Evolutionary conservation across 2,329 filamentous ascomycete species (phyloP).

Genomic region (Stachybotrys chlorohalonatus): DNA sequence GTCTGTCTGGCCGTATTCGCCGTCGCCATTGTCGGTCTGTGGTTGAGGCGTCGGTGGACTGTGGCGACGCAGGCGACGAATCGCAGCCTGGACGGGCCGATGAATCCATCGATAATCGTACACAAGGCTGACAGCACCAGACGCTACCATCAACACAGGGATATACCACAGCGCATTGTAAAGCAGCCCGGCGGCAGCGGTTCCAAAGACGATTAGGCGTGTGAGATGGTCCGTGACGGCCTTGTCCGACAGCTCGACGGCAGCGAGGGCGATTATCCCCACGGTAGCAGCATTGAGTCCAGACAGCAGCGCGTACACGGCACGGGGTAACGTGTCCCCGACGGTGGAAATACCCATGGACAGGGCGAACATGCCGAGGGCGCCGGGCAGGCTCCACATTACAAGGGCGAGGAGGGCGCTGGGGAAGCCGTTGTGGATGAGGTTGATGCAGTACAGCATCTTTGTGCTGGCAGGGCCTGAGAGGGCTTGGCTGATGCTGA

Average conservation of each 20-base stretch:
- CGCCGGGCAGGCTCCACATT: slow-evolving; percentile 62
- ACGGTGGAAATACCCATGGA: slow-evolving; percentile 56
- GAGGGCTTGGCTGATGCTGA: slow-evolving; percentile 58
- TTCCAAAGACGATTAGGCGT: slow-evolving; percentile 53
- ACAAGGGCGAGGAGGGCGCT: slow-evolving; percentile 51
- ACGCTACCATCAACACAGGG: slow-evolving; percentile 50
- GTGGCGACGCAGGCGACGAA: neutral
- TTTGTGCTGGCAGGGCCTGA: slow-evolving; percentile 63
- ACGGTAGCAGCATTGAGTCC: slow-evolving; percentile 66
- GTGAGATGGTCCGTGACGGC: slow-evolving; percentile 58
- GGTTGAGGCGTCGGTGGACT: slow-evolving; percentile 1
- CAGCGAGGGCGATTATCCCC: slow-evolving; percentile 62
- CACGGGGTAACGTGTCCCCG: slow-evolving; percentile 44
- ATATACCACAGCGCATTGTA: slow-evolving; percentile 73
- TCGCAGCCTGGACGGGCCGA: slow-evolving; percentile 8
- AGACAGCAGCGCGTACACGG: slow-evolving; percentile 60
- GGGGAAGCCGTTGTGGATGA: slow-evolving; percentile 52
- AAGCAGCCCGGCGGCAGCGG: slow-evolving; percentile 54
- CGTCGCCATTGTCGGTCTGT: slow-evolving; percentile 1
- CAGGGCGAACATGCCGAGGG: slow-evolving; percentile 60
- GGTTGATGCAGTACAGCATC: slow-evolving; percentile 59
- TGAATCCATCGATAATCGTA: slow-evolving; percentile 48
- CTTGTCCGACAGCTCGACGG: slow-evolving; percentile 57
- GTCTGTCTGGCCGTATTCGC: neutral
- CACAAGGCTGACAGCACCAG: slow-evolving; percentile 41